Evolutionary conservation across 352 stramenopile genomes (phyloP).

Genomic region (Phytophthora aleatoria): DNA sequence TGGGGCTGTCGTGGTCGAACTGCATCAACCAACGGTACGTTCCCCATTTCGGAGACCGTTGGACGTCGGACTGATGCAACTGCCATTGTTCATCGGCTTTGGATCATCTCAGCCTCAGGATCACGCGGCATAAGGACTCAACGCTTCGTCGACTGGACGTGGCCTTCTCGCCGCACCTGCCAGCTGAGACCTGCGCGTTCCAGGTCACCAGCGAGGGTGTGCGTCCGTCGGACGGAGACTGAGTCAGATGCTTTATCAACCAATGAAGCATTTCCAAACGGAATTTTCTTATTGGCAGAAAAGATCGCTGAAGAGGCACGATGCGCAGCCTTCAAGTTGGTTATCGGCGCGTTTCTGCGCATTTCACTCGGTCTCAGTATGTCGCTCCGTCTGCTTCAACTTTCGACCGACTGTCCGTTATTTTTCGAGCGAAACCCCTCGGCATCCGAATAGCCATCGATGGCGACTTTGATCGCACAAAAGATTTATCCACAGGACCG

Average conservation of each 20-base stretch:
- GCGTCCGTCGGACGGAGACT: slow-evolving; percentile 27
- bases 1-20: slow-evolving; percentile 83
- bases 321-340: slow-evolving; percentile 25
- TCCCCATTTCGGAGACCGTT: neutral
- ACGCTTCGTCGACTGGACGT: slow-evolving; percentile 48
- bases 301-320: slow-evolving; percentile 12
- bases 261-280: slow-evolving; percentile 4
- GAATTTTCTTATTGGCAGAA: slow-evolving; percentile 19
- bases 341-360: slow-evolving; percentile 22
- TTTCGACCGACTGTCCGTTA: slow-evolving; percentile 21
- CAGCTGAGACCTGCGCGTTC: slow-evolving; percentile 45
- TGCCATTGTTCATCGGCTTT: neutral
- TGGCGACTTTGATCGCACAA: slow-evolving; percentile 19
- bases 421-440: slow-evolving; percentile 15
- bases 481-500: slow-evolving; percentile 24
- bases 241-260: slow-evolving; percentile 19
- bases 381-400: slow-evolving; percentile 12
- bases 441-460: slow-evolving; percentile 6
- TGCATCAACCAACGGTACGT: slow-evolving; percentile 84
- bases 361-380: slow-evolving; percentile 29
- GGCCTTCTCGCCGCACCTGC: slow-evolving; percentile 62
- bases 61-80: slow-evolving; percentile 14
- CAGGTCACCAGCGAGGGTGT: slow-evolving; percentile 64
- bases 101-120: slow-evolving; percentile 49
- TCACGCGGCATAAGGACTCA: slow-evolving; percentile 39